These are phyloP conservation scores for Aspergillus conjunctus DNA, from an alignment of 495 filamentous ascomycete species.

Conservation along the genomic window DNA sequence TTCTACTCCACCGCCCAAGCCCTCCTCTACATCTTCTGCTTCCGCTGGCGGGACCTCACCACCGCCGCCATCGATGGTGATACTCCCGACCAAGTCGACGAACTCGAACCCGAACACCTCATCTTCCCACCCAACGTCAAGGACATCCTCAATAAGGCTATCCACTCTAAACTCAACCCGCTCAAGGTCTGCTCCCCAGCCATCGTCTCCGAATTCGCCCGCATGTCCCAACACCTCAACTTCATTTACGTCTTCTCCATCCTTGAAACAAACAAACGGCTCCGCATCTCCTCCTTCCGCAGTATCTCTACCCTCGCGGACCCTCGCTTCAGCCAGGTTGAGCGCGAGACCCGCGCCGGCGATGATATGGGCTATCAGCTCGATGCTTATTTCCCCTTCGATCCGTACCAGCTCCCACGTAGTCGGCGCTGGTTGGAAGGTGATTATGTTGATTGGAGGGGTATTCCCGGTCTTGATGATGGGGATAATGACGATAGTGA, in stretches of 20 bases:
- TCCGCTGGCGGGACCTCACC: conserved; percentile 90
- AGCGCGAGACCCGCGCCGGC: conserved; percentile 64
- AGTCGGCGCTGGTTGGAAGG: conserved; percentile 83
- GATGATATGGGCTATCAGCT: conserved; percentile 74
- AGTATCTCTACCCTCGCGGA: conserved; percentile 37
- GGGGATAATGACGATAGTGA: conserved; percentile 56
- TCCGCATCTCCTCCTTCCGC: conserved; percentile 66
- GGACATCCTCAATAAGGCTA: conserved; percentile 68
- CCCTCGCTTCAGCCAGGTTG: conserved; percentile 44
- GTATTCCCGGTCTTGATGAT: conserved; percentile 70
- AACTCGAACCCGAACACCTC: conserved; percentile 63
- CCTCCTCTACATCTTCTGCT: conserved; percentile 94
- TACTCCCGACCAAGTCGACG: conserved; percentile 52
- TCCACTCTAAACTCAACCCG: conserved; percentile 88
- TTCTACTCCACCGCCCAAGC: conserved; percentile 93
- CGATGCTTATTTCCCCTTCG: conserved; percentile 95
- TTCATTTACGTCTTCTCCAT: conserved; percentile 86
- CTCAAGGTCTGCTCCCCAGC: conserved; percentile 92
- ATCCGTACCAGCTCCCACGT: conserved; percentile 85
- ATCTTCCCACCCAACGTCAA: conserved; percentile 73
- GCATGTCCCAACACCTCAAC: conserved; percentile 76
- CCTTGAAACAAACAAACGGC: conserved; percentile 87
- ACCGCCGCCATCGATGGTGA: conserved; percentile 54
- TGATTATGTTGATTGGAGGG: conserved; percentile 84
- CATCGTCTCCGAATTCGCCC: conserved; percentile 89